Base-by-base conservation (phyloP, 345 rosid genomes). In the Odontarrhena argentea region DNA sequence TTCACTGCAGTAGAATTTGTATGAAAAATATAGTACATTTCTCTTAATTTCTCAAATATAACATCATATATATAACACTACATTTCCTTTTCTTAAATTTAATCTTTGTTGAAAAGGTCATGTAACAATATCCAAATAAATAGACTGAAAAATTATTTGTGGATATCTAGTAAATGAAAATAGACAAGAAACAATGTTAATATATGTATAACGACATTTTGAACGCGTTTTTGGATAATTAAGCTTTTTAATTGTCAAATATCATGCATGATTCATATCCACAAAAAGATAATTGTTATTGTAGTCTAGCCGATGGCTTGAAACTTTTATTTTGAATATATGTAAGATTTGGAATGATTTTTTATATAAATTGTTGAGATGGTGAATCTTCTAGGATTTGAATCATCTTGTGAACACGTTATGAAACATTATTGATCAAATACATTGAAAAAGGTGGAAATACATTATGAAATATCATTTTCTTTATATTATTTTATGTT, bases 101-200 rank as follows among this genome's bases (percentile, higher is more conserved):
- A 45, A 61, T 18, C 28, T 15, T 15, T 7, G 5, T 4, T 48
- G 56, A 36, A 47, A 24, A 38, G 48, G 46, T 63, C 56, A n/a
- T 22, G 51, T 34, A 63, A 48, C 67, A 37, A 37, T 4, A 63
- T 63, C 57, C 48, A 63, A 9, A 49, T 37, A 49, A 36, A 36
- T 37, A 9, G 57, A 63, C 9, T 49, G 26, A 5, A n/a, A 63
- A 13, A 24, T n/a, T 3, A 24, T 12, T 37, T n/a, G 26, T 37
- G 57, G 9, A 63, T 48, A 48, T 36, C 5, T 48, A 11, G 9
- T 37, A 11, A 22, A 25, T 38, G 56, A 49, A 49, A 48, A 12
- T 49, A 36, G 25, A 36, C 18, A 7, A 12, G 3, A 45, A 2
- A 9, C 9, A 10, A 8, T 63, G 22, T 22, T 47, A 11, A 47